Conservation (phyloP, 1,284 basidiomycete species). For the Trametes versicolor region DNA sequence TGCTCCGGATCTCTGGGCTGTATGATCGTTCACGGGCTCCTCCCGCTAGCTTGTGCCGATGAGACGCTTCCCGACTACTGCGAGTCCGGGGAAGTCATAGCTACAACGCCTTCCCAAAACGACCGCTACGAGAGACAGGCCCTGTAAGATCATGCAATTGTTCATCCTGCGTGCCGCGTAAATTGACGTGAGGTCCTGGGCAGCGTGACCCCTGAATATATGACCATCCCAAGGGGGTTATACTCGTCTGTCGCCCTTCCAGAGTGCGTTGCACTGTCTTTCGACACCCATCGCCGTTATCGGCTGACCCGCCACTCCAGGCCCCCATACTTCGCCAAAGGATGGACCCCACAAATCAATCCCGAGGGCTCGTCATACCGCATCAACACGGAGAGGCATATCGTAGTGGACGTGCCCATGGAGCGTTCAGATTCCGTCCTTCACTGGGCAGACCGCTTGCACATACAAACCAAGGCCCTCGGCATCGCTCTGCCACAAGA, state of each 20-base stretch:
- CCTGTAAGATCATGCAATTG: slow-evolving; percentile 11
- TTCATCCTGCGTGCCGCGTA: not conserved
- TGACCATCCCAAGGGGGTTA: slow-evolving; percentile 23
- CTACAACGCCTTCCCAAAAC: slow-evolving; percentile 31
- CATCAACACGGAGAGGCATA: slow-evolving; percentile 27
- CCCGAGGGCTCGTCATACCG: slow-evolving; percentile 43
- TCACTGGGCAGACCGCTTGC: slow-evolving; percentile 18
- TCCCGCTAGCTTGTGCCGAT: no score
- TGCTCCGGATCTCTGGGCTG: not conserved
- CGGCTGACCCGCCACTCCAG: not conserved
- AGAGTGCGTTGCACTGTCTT: slow-evolving; percentile 8
- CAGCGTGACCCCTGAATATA: slow-evolving; percentile 22
- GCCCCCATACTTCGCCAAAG: slow-evolving; percentile 28
- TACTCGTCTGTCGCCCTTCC: slow-evolving; percentile 10
- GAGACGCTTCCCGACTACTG: slow-evolving; percentile 19
- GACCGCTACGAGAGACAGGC: slow-evolving; percentile 27
- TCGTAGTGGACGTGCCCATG: slow-evolving; percentile 40
- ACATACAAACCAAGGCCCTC: not conserved
- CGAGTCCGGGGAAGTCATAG: slow-evolving; percentile 7
- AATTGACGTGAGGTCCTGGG: not conserved
- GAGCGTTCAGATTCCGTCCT: slow-evolving; percentile 18
- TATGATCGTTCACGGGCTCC: no score
- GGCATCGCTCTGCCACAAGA: slow-evolving; percentile 25
- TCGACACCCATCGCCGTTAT: not conserved
- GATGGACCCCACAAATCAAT: slow-evolving; percentile 34